phyloP scores from a whole-genome alignment of 768 basidiomycete species.

The Lactifluus subvellereus region DNA sequence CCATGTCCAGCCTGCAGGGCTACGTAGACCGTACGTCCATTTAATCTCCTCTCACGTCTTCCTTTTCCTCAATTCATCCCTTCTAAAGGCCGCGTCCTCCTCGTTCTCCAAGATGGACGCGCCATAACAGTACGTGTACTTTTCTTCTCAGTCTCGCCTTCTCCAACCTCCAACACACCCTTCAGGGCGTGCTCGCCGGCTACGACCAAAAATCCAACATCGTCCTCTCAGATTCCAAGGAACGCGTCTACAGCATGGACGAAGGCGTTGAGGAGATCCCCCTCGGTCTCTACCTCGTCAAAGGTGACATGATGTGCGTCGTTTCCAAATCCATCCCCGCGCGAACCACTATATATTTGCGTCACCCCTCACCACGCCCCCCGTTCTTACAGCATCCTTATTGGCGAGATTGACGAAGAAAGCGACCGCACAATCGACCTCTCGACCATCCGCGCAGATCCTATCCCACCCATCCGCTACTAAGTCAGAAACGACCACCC shows the following conservation, averaged over 20 bases:
- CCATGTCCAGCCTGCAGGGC: slow-evolving; percentile 85
- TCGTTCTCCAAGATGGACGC: slow-evolving; percentile 94
- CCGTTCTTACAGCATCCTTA: slow-evolving; percentile 48
- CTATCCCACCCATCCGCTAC: slow-evolving; percentile 77
- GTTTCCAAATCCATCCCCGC: too few species aligned
- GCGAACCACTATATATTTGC: neutral
- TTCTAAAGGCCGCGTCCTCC: slow-evolving; percentile 71
- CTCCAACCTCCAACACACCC: neutral
- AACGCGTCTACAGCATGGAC: slow-evolving; percentile 87
- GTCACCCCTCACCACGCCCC: neutral
- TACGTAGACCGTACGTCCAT: slow-evolving; percentile 74
- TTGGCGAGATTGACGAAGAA: slow-evolving; percentile 81
- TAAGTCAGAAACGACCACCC: slow-evolving; percentile 30
- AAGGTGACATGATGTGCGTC: slow-evolving; percentile 96
- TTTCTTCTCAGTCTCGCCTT: neutral
- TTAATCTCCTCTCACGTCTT: neutral
- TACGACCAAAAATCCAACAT: slow-evolving; percentile 96
- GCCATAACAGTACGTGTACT: slow-evolving; percentile 72
- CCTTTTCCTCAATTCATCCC: slow-evolving; percentile 1
- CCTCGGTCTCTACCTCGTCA: slow-evolving; percentile 92
- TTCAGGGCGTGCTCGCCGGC: slow-evolving; percentile 82
- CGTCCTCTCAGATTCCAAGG: slow-evolving; percentile 89
- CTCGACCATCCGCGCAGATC: slow-evolving; percentile 77
- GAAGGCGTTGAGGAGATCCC: slow-evolving; percentile 93
- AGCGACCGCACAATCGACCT: slow-evolving; percentile 73